These are phyloP conservation scores for Pleomassaria siparia DNA, from an alignment of 2,329 filamentous ascomycete species.

Conservation along the genomic window DNA sequence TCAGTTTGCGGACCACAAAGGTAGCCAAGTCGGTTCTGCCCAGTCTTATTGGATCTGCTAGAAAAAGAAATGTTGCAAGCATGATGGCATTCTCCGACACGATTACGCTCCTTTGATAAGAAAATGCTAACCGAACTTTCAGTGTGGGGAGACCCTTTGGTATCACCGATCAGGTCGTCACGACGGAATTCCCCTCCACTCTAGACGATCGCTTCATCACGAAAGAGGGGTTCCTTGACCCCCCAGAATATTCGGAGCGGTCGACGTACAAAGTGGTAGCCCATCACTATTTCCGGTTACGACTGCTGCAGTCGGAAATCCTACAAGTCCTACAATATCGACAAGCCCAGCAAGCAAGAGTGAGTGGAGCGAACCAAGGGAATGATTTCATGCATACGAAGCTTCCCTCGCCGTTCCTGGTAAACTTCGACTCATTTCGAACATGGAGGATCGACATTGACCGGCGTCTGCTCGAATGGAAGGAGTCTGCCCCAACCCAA, in stretches of 20 bases:
- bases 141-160: constrained; percentile 93
- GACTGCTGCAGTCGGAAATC: constrained; percentile 90
- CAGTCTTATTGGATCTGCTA: too few species aligned
- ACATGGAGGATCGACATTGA: constrained; percentile 90
- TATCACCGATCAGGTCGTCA: constrained; percentile 94
- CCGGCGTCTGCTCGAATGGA: constrained; percentile 80
- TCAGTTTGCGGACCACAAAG: background rate
- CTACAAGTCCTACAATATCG: constrained; percentile 91
- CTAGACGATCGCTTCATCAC: constrained; percentile 90
- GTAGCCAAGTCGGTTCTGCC: background rate
- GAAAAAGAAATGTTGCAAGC: too few species aligned
- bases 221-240: constrained; percentile 68
- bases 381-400: constrained; percentile 77
- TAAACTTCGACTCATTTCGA: constrained; percentile 80
- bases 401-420: constrained; percentile 81
- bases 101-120: background rate
- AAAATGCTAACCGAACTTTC: background rate
- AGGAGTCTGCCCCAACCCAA: constrained; percentile 74
- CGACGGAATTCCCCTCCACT: constrained; percentile 88
- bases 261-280: constrained; percentile 89
- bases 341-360: constrained; percentile 77
- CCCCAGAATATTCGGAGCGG: constrained; percentile 57
- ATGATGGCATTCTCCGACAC: too few species aligned
- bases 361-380: constrained; percentile 61
- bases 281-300: constrained; percentile 87